Conservation (phyloP, 495 filamentous ascomycete species). For the Penicillium bovifimosum region DNA sequence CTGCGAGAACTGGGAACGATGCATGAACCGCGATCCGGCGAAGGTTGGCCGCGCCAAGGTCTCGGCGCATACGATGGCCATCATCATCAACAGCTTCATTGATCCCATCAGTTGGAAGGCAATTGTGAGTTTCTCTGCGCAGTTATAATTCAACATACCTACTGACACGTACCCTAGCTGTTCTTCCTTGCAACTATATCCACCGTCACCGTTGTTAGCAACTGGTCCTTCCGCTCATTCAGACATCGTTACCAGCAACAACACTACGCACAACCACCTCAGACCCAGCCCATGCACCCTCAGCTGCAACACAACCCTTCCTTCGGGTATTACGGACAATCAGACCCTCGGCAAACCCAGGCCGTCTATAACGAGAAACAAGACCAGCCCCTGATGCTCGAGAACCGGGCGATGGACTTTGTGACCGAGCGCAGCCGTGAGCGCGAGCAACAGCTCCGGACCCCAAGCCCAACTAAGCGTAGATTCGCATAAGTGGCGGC, state of each 20-base stretch:
- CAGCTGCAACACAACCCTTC: conserved; percentile 22
- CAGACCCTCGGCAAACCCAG: conserved; percentile 13
- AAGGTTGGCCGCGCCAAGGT: conserved; percentile 62
- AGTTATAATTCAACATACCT: background rate
- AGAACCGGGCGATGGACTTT: conserved; percentile 29
- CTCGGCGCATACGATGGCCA: conserved; percentile 71
- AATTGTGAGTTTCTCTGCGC: conserved; percentile 46
- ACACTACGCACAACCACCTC: conserved; percentile 25
- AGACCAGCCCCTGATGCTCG: conserved; percentile 33
- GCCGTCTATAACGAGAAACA: conserved; percentile 19
- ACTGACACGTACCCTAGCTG: conserved; percentile 24
- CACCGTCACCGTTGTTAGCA: conserved; percentile 40
- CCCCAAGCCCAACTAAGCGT: conserved; percentile 38
- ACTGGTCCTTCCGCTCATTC: conserved; percentile 45
- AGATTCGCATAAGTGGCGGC: conserved; percentile 18
- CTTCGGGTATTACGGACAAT: conserved; percentile 25
- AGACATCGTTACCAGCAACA: conserved; percentile 34
- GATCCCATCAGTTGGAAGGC: conserved; percentile 70
- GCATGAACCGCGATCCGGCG: conserved; percentile 72
- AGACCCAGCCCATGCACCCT: conserved; percentile 19
- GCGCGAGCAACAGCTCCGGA: conserved; percentile 31
- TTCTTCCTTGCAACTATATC: conserved; percentile 42
- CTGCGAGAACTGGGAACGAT: conserved; percentile 76
- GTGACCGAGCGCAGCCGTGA: conserved; percentile 35
- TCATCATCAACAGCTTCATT: conserved; percentile 69